Conservation (phyloP, 2,329 filamentous ascomycete species). For the Aspergillus pseudoglaucus region DNA sequence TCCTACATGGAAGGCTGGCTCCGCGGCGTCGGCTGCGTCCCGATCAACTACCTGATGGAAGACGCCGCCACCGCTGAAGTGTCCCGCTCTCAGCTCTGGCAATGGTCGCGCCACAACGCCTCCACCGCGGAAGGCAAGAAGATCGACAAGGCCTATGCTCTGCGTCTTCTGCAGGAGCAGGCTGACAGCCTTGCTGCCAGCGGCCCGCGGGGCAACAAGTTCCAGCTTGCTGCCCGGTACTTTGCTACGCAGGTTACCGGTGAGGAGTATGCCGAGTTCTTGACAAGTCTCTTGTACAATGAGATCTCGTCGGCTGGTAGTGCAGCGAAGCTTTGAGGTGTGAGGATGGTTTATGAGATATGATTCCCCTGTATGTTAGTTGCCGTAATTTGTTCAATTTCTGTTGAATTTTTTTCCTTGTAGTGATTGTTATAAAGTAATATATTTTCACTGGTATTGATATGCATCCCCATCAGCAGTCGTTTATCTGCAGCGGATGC, state of each 20-base stretch:
- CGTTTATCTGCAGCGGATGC: too few relatives aligned
- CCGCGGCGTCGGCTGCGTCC: conserved; percentile 87
- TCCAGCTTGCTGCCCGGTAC: conserved; percentile 81
- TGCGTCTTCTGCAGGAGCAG: conserved; percentile 80
- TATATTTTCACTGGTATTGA: too few relatives aligned
- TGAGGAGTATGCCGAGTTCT: conserved; percentile 94
- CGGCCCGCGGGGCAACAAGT: conserved; percentile 85
- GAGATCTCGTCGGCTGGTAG: conserved; percentile 54
- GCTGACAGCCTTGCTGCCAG: conserved; percentile 66
- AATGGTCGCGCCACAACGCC: conserved; percentile 74
- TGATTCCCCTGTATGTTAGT: conserved; percentile 19
- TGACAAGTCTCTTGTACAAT: conserved; percentile 76
- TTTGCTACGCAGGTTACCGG: conserved; percentile 90
- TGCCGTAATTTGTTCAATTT: conserved; percentile 3
- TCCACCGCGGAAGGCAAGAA: conserved; percentile 81
- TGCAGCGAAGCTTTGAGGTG: conserved; percentile 57
- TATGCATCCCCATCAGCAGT: too few relatives aligned
- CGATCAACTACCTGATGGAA: conserved; percentile 98
- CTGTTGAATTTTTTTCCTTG: too few relatives aligned
- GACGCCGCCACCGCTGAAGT: conserved; percentile 97
- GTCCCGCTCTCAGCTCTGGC: conserved; percentile 89
- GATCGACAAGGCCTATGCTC: conserved; percentile 85
- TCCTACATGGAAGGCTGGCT: conserved; percentile 99
- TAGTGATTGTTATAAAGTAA: too few relatives aligned
- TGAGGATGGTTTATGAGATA: conserved; percentile 15